Evolutionary conservation across 495 filamentous ascomycete genomes (phyloP).

Genomic region (Echria macrotheca): DNA sequence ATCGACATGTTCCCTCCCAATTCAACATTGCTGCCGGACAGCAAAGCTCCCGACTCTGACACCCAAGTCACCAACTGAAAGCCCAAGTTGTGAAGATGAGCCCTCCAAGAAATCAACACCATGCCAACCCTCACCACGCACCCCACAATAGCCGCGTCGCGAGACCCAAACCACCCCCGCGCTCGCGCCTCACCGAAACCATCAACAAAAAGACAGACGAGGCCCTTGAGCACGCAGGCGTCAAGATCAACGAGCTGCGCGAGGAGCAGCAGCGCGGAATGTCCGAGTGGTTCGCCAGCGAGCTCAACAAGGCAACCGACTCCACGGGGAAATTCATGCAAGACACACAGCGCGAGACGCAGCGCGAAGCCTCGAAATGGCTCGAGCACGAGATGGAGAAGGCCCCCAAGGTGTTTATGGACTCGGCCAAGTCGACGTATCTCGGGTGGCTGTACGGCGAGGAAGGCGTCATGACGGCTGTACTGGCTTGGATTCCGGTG

Average conservation of each 20-base stretch:
- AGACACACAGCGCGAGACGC: neutral
- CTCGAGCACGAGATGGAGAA: neutral
- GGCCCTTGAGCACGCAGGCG: neutral
- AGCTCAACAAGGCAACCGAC: neutral
- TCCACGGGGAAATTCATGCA: neutral
- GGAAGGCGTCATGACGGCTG: constrained; percentile 4
- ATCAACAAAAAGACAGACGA: constrained; percentile 10
- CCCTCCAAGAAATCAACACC: too few species aligned
- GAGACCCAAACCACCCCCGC: too few species aligned
- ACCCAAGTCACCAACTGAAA: too few species aligned
- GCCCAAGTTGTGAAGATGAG: too few species aligned
- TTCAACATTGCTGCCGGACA: too few species aligned
- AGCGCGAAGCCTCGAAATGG: neutral
- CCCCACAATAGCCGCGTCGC: too few species aligned
- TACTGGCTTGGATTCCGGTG: constrained; percentile 6
- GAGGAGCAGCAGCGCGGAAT: constrained; percentile 2
- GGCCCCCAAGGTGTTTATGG: constrained; percentile 4
- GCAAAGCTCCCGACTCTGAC: too few species aligned
- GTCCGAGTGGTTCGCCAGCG: neutral
- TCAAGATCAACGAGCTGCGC: neutral
- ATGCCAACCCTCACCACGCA: too few species aligned
- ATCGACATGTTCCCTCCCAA: too few species aligned
- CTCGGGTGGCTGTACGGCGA: constrained; percentile 5
- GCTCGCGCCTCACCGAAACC: neutral
- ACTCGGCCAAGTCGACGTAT: neutral